Conservation (phyloP, 208 protist genomes). For the Wallacemonas collosoma region DNA sequence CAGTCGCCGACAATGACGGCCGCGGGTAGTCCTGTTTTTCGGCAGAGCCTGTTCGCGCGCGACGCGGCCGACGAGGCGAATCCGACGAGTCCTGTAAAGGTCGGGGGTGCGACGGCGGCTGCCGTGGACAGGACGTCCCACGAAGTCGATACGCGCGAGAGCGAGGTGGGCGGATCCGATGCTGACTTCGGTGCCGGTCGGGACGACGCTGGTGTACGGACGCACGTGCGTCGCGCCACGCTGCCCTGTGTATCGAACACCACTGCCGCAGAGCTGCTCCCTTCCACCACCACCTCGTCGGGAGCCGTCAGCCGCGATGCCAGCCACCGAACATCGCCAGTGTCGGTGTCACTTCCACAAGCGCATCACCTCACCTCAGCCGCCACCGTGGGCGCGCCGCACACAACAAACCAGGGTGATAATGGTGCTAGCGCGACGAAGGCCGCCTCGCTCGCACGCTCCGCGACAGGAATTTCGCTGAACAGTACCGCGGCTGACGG, state of each 20-base stretch:
- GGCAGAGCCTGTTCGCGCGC: no score
- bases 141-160: not conserved
- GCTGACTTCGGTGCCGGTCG: not conserved
- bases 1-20: no score
- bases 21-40: no score
- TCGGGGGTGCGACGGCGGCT: no score
- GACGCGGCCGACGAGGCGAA: no score
- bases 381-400: no score
- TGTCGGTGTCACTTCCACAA: not conserved
- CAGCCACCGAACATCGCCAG: not conserved
- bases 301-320: no score
- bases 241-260: not conserved
- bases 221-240: constrained; percentile 1
- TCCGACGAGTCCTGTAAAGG: no score
- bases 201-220: constrained; percentile 7
- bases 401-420: no score
- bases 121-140: not conserved
- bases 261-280: not conserved
- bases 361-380: no score
- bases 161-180: not conserved
- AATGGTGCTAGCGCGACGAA: no score
- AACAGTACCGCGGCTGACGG: not conserved
- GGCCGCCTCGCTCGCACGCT: no score
- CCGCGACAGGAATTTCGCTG: not conserved
- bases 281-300: not conserved